Evolutionary conservation across 495 filamentous ascomycete genomes (phyloP), one percentile per base, ranked within the genome.

Genomic region (Pyronema omphalodes): DNA sequence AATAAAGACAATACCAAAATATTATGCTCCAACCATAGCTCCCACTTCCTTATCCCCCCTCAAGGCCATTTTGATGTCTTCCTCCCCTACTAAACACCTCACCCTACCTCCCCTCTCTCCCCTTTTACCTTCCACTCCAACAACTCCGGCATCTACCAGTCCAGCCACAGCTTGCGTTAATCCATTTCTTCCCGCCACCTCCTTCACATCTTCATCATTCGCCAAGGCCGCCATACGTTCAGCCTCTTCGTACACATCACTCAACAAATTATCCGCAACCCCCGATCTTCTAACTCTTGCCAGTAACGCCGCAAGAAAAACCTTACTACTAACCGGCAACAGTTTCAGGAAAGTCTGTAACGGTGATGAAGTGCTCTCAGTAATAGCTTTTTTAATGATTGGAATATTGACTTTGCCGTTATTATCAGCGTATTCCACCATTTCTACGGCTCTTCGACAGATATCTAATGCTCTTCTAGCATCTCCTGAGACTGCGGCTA

Each of bases 401-500:
- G 83, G 78, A 60, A 96, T 96, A 0, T 88, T 95, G 35, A 95
- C 91, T 33, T 77, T 67, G 55, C 84, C 71, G 0, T 66, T 51
- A 54, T 44, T 57, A 29, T 70, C 67, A 34, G 86, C 78, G 48
- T 82, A 75, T 66, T 99, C 93, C 9, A 91, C 91, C 15, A 99
- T 79, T 67, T 99, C 93, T 7, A 99, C 91, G 1, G 93, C 93
- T 48, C 93, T 78, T 0, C 93, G 77, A 64, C 93, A 99, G 47
- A 99, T 96, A 62, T 99, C 93, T 7, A 99, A 71, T 3, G 88
- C 89, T 19, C 93, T 78, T 29, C 93, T 74, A 9, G 93, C 93
- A 60, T 99, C 93, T 41, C 93, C 93, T 54, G 81, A 88, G 33
- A 99, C 93, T 9, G 91, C 89, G 0, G 93, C 93, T 1, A 99